A percentile compares a stretch with the other conserved stretches of the same genome.
Evolutionary conservation across 805 yeast species (phyloP).

Genomic region (Torulaspora maleeae): DNA sequence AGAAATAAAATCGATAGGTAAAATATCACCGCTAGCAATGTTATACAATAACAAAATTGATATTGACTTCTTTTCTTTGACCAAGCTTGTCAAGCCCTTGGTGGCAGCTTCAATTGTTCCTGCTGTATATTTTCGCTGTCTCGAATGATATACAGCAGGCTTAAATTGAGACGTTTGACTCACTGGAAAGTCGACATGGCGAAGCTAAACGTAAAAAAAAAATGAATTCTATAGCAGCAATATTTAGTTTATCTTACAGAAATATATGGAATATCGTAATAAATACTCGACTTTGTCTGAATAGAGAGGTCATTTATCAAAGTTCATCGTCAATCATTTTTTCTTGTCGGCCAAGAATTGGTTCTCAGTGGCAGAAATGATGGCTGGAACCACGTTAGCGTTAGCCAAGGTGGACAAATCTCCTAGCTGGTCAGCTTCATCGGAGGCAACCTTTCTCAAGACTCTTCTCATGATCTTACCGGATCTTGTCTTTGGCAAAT

Average conservation of each 20-base stretch:
- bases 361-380: constrained; percentile 61
- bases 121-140: too few relatives aligned
- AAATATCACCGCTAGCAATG: too few relatives aligned
- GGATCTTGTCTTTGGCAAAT: constrained; percentile 96
- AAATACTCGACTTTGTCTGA: not conserved
- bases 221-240: not conserved
- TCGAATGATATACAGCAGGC: too few relatives aligned
- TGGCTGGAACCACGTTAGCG: constrained; percentile 74
- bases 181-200: not conserved
- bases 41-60: too few relatives aligned
- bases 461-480: constrained; percentile 99
- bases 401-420: constrained; percentile 86
- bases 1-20: too few relatives aligned
- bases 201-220: not conserved
- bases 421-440: constrained; percentile 90
- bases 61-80: too few relatives aligned
- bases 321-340: constrained; percentile 9
- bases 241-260: constrained; percentile 1
- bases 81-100: too few relatives aligned
- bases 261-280: not conserved
- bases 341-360: constrained; percentile 33
- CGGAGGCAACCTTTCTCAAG: constrained; percentile 84
- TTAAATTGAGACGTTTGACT: too few relatives aligned
- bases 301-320: constrained; percentile 1
- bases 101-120: too few relatives aligned